Evolutionary conservation across 495 filamentous ascomycete species (phyloP).

Genomic region (Alectoria sarmentosa): DNA sequence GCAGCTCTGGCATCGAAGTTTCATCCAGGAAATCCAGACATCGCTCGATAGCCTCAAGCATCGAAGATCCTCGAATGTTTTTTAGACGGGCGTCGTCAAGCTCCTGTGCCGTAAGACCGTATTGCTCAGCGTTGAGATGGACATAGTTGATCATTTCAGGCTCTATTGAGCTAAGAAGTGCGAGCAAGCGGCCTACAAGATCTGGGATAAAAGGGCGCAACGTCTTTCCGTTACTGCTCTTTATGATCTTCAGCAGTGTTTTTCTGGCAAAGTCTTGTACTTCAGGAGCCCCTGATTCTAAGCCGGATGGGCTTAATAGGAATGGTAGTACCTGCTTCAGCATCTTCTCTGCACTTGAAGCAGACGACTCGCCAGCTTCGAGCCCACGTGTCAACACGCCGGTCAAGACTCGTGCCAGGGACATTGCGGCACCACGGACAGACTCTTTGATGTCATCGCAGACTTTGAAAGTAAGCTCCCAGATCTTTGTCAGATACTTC

Average conservation of each 20-base stretch:
- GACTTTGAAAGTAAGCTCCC: conserved; percentile 68
- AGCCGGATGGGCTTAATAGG: conserved; percentile 76
- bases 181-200: conserved; percentile 73
- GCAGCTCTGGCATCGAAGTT: conserved; percentile 62
- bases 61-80: conserved; percentile 76
- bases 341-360: conserved; percentile 64
- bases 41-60: conserved; percentile 89
- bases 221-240: conserved; percentile 63
- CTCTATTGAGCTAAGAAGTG: conserved; percentile 77
- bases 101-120: conserved; percentile 69
- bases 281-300: conserved; percentile 81
- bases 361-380: conserved; percentile 67
- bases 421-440: conserved; percentile 71
- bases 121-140: conserved; percentile 81
- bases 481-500: conserved; percentile 76
- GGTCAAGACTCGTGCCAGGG: conserved; percentile 74
- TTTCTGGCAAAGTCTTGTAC: conserved; percentile 66
- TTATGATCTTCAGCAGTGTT: conserved; percentile 80
- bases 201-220: conserved; percentile 73
- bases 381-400: conserved; percentile 75
- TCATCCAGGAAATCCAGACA: conserved; percentile 82
- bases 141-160: conserved; percentile 83
- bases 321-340: conserved; percentile 81
- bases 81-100: conserved; percentile 79
- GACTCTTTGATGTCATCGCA: conserved; percentile 92